Percentiles rank a stretch among this genome's conserved stretches.
These are phyloP conservation scores for Conticribra weissflogii DNA, from an alignment of 108 stramenopile species.

Conservation along the genomic window DNA sequence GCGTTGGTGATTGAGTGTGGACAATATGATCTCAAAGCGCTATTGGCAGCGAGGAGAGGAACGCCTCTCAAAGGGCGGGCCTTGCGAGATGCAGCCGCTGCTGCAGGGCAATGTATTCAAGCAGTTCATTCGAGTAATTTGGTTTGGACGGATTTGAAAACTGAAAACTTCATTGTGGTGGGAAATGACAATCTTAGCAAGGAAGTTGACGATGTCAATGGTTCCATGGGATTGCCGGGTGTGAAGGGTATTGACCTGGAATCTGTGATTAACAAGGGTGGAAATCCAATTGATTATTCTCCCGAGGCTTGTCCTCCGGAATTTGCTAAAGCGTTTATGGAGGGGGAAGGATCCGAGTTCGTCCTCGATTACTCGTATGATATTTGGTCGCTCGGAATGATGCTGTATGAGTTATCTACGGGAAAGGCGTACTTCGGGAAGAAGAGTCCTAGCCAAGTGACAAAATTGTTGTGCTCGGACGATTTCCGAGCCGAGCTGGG, in stretches of 20 bases:
- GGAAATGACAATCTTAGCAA: conserved; percentile 35
- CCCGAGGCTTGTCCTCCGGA: conserved; percentile 89
- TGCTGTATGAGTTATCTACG: conserved; percentile 59
- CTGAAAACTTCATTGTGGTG: conserved; percentile 64
- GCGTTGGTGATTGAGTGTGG: conserved; percentile 67
- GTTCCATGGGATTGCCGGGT: conserved; percentile 41
- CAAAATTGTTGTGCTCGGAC: conserved; percentile 53
- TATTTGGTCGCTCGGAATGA: conserved; percentile 66
- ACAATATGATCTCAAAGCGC: conserved; percentile 56
- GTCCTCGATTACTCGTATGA: conserved; percentile 61
- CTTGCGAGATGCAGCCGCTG: conserved; percentile 54
- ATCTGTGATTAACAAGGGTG: conserved; percentile 42
- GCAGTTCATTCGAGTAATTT: conserved; percentile 58
- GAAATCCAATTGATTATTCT: conserved; percentile 60
- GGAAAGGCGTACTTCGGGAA: conserved; percentile 70
- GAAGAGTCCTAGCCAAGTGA: conserved; percentile 72
- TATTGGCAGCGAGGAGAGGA: conserved; percentile 38
- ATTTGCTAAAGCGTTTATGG: conserved; percentile 79
- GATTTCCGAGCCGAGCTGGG: conserved; percentile 51
- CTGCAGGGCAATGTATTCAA: conserved; percentile 58
- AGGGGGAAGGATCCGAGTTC: conserved; percentile 76
- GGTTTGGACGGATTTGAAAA: conserved; percentile 75
- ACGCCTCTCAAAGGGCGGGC: conserved; percentile 53
- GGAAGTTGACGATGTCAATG: conserved; percentile 39
- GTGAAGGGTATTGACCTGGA: conserved; percentile 61